Base-by-base conservation (phyloP, 202 grass and related monocot species). In the Musa balbisiana region DNA sequence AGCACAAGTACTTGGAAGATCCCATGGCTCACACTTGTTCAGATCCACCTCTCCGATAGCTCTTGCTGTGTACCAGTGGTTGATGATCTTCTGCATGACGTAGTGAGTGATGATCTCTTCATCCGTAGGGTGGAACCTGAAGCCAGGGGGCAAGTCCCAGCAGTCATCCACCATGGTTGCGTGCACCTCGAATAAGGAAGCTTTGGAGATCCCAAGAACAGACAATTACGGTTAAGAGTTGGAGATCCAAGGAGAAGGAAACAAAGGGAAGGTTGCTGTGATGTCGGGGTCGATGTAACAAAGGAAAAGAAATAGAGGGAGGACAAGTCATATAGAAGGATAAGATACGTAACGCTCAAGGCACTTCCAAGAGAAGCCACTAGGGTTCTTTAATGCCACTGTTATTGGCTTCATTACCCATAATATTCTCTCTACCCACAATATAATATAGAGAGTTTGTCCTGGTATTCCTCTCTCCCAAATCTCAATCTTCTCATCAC, bases 11-110 rank as follows among this genome's bases (percentile, higher is more conserved):
- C 64, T 29, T 14, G 64, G 64, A 33, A 67, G 64, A 26, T 67
- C 64, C 64, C 64, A 67, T 26, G 64, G 64, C 64, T 67, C 64
- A 25, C 64, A 67, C 64, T 67, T 67, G 64, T 67, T 67, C 64
- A 67, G 22, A 25, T 67, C 64, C 11, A 67, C 64, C 25, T 67
- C 64, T 15, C 64, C 64, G 8, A 67, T 67, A 25, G 64, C 64
- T 33, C 64, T 67, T 16, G 64, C 64, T 1, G 13, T 26, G 22
- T 33, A 67, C 2, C 22, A 1, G 5, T 16, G 24, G 64, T 3
- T 9, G 64, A 67, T 25, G 64, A 67, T 9, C 64, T 67, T 67
- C 6, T 23, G 64, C 9, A 25, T 33, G 25, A 67, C 24, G 64
- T 67, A 67, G 14, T 67, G 10, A 1, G 64, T 49, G 2, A 67